phyloP scores from a whole-genome alignment of 2,329 filamentous ascomycete species.

The Pestalotiopsis sp. region DNA sequence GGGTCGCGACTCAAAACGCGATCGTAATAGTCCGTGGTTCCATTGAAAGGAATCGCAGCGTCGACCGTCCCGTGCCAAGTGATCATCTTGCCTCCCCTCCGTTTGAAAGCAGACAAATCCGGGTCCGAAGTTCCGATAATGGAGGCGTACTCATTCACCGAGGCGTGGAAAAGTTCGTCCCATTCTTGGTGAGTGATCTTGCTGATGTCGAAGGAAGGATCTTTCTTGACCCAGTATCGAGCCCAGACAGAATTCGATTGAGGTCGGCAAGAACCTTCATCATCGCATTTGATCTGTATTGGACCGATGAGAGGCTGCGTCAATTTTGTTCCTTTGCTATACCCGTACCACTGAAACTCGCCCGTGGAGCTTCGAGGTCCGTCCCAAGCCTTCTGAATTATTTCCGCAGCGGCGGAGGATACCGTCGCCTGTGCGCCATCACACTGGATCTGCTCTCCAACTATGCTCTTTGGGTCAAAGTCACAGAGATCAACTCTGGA shows the following conservation, averaged over 20 bases:
- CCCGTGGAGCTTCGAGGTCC: conserved; percentile 3
- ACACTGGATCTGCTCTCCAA: conserved; percentile 32
- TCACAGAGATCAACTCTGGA: conserved; percentile 44
- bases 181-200: not conserved
- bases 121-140: not conserved
- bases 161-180: not conserved
- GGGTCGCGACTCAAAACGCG: conserved; percentile 25
- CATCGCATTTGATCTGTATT: conserved; percentile 16
- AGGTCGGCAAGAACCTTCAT: conserved; percentile 21
- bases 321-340: conserved; percentile 14
- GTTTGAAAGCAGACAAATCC: conserved; percentile 4
- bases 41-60: conserved; percentile 29
- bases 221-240: not conserved
- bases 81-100: conserved; percentile 2
- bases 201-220: not conserved
- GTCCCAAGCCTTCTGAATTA: conserved; percentile 4
- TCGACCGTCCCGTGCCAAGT: not conserved
- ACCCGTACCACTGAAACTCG: conserved; percentile 21
- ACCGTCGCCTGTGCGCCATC: conserved; percentile 26
- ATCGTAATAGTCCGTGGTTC: conserved; percentile 35
- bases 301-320: not conserved
- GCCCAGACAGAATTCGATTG: not conserved
- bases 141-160: conserved; percentile 5
- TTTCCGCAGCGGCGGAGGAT: conserved; percentile 38
- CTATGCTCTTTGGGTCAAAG: conserved; percentile 38